Percentiles rank a stretch among this genome's conserved stretches.
These are phyloP conservation scores for Pyrenophora graminea DNA, from an alignment of 2,329 filamentous ascomycete genomes.

Conservation along the genomic window DNA sequence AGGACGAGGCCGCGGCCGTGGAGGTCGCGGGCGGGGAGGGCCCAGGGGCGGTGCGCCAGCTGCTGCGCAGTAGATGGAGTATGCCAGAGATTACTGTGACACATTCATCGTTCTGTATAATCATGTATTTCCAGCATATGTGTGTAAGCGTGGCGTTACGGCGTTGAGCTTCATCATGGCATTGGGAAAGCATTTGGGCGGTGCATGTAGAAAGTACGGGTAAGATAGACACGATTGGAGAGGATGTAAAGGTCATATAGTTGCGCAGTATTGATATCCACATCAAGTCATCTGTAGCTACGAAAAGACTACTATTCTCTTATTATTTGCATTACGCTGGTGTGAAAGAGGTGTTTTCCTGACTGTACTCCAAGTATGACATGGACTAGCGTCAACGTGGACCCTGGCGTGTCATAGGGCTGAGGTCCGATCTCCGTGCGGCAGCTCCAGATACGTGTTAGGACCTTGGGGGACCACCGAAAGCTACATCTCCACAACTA, in stretches of 20 bases:
- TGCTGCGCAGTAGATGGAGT: slow-evolving; percentile 19
- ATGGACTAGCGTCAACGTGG: slow-evolving; percentile 4
- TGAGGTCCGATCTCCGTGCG: slow-evolving; percentile 28
- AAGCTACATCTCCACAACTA: slow-evolving; percentile 14
- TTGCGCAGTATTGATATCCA: neutral
- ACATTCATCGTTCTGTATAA: neutral
- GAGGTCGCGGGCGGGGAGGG: slow-evolving; percentile 38
- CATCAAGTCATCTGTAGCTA: neutral
- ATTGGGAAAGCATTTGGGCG: neutral
- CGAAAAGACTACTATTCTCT: neutral
- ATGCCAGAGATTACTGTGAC: neutral
- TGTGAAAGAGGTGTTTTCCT: neutral
- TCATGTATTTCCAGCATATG: neutral
- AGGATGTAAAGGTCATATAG: neutral
- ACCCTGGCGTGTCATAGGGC: slow-evolving; percentile 25
- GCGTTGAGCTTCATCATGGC: slow-evolving; percentile 1
- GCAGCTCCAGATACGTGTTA: slow-evolving; percentile 45
- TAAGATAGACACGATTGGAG: neutral
- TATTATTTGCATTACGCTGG: neutral
- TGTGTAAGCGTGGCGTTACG: neutral
- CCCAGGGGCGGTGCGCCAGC: slow-evolving; percentile 34
- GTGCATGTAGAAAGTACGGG: neutral
- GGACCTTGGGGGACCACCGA: slow-evolving; percentile 13
- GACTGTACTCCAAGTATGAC: neutral
- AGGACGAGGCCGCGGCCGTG: slow-evolving; percentile 40